Evolutionary conservation across 345 rosid species (phyloP), one percentile per base, ranked within the genome.

Genomic region (Populus alba): DNA sequence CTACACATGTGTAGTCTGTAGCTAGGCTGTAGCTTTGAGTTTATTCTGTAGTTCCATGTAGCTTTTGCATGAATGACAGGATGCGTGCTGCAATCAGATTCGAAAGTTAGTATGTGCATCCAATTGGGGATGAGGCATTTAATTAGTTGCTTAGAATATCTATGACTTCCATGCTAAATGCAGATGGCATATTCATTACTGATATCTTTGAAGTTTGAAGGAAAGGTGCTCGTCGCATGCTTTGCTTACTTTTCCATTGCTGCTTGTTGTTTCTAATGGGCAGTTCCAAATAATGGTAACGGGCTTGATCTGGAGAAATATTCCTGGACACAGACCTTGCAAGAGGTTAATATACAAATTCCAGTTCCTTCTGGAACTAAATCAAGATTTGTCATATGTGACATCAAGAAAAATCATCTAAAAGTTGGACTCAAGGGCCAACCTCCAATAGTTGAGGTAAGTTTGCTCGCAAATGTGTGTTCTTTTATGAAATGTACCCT

Each of bases 341-440:
- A 89, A 67, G 99, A 93, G 91, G 94, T 95, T n/a, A 87, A 85
- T 0, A 74, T 95, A 38, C 90, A 51, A 75, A 76, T 95, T 77
- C 98, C 98, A 0, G 87, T 95, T 11, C 98, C 97, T 22, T 23
- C 75, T 68, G 98, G 99, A 68, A 95, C 98, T 25, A 93, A 89
- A 80, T 86, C 93, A 77, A 85, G 90, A 83, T 88, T 79, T 74
- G 88, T 95, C 35, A 85, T 78, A 9, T 92, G 96, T 69, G 96
- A 91, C 75, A 92, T 93, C 55, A 95, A 92, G 92, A 95, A 90
- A 85, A 93, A 93, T 80, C 92, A 83, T 81, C 81, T 95, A 31
- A 93, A 90, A 86, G 90, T 92, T 77, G 97, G 99, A 70, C 90
- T 95, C 82, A 91, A 92, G 88, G 97, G 92, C 35, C 92, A 90